Percentiles rank a stretch among this genome's conserved stretches.
phyloP scores from a whole-genome alignment of 1,139 yeast species.

The Taiozyma onychis region DNA sequence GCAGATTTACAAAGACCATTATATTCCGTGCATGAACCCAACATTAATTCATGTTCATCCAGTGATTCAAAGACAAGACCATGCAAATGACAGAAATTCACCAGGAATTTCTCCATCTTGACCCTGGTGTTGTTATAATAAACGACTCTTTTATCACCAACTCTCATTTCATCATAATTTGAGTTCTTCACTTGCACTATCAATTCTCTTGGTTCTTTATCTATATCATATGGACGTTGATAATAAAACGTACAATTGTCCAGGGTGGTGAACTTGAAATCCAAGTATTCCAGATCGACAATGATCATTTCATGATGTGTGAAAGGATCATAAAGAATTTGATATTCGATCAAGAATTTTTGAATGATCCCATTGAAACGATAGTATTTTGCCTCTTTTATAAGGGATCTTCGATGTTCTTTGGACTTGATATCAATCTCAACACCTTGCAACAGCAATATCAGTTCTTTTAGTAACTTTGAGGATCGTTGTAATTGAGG shows the following conservation, averaged over 20 bases:
- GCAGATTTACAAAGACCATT: background rate
- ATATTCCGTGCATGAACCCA: background rate
- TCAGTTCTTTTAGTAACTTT: conserved; percentile 50
- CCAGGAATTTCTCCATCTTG: background rate
- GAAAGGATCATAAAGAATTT: conserved; percentile 47
- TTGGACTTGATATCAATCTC: conserved; percentile 41
- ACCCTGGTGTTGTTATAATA: background rate
- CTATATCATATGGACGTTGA: conserved; percentile 5
- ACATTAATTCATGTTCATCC: background rate
- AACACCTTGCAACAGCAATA: conserved; percentile 54
- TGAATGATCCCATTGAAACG: conserved; percentile 75
- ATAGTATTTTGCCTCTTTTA: conserved; percentile 72
- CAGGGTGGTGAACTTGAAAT: conserved; percentile 1
- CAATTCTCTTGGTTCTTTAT: conserved; percentile 1
- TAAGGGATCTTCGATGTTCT: conserved; percentile 48
- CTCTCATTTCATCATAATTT: background rate
- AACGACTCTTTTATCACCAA: background rate
- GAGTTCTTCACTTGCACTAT: conserved; percentile 2
- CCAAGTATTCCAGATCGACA: conserved; percentile 43
- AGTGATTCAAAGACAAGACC: background rate
- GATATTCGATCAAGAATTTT: conserved; percentile 44
- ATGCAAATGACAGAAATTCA: background rate
- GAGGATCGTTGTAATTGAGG: conserved; percentile 55
- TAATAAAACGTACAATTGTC: background rate
- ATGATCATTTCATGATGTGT: conserved; percentile 35